Base-by-base conservation (phyloP, 2,329 filamentous ascomycete species). In the Nannizzia gypsea region DNA sequence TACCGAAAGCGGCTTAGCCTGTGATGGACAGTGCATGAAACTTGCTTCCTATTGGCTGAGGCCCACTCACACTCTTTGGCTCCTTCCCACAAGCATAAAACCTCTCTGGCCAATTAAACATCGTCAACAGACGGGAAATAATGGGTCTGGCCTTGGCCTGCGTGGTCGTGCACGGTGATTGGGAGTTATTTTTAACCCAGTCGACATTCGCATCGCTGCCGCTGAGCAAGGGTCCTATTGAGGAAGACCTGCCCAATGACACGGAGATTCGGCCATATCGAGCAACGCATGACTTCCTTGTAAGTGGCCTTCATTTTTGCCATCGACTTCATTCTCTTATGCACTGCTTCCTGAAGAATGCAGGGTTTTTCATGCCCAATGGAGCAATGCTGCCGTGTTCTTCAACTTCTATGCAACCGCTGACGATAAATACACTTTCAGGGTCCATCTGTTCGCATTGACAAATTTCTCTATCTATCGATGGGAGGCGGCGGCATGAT, bases 101-200 rank as follows among this genome's bases (percentile, higher is more conserved):
- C 4, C 5, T 6, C 31, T 5, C 8, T n/a, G 8, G 34, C 48
- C 48, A 54, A 54, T 54, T 5, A 20, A 3, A 54, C 6, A 3
- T 13, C 0, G 11, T n/a, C n/a, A n/a, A 2, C 8, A 9, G 4
- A 34, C 28, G 28, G 20, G 15, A 54, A 31, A 20, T 54, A 54
- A 26, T 34, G 48, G 48, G 5, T 8, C 28, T 1, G 20, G 6
- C 26, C 48, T 54, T 54, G 48, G 48, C 48, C 5, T 1, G 8
- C 8, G 31, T 54, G 26, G 2, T 9, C 8, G 28, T 31, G 26
- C 28, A 34, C 26, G 28, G 2, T 54, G 48, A 54, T 54, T 54
- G 48, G 48, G n/a, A 31, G 48, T 26, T 54, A 54, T 54, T n/a
- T 54, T 54, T 54, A 31, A n/a, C 28, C 48, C 28, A 34, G 48